A percentile compares a stretch with the other conserved stretches of the same genome.
Evolutionary conservation across 1,139 yeast species (phyloP).

Genomic region (Hemisphaericaspora lyxosophila): DNA sequence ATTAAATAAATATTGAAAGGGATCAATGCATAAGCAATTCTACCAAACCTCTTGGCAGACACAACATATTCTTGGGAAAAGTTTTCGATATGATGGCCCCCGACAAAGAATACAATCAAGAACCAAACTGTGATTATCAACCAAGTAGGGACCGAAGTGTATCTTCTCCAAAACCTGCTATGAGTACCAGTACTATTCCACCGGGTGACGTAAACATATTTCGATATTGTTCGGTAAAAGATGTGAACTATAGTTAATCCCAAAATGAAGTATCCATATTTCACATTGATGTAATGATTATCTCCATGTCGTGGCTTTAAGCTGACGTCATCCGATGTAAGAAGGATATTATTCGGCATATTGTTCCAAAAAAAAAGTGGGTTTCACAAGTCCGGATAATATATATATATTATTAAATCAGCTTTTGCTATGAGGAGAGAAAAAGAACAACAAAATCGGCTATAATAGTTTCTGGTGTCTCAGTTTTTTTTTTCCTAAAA

Average conservation of each 20-base stretch:
- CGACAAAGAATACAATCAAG: constrained; percentile 20
- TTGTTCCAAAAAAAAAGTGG: too few relatives aligned
- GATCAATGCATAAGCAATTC: constrained; percentile 63
- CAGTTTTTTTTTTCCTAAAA: too few relatives aligned
- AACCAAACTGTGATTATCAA: constrained; percentile 33
- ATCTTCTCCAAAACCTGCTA: constrained; percentile 14
- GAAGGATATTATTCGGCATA: neutral
- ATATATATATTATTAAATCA: too few relatives aligned
- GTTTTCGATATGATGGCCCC: constrained; percentile 23
- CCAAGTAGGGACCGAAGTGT: constrained; percentile 27
- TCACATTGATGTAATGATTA: constrained; percentile 37
- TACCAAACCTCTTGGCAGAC: constrained; percentile 45
- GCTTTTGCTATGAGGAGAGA: too few relatives aligned
- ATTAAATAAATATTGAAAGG: constrained; percentile 66
- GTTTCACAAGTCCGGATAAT: too few relatives aligned
- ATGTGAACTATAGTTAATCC: constrained; percentile 31
- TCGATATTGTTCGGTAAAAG: constrained; percentile 4
- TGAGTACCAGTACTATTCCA: constrained; percentile 28
- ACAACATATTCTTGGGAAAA: constrained; percentile 22
- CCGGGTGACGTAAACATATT: constrained; percentile 14
- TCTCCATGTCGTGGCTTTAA: constrained; percentile 27
- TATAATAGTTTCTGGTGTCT: too few relatives aligned
- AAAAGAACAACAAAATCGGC: too few relatives aligned
- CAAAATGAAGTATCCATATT: constrained; percentile 50
- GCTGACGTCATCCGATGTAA: neutral